Base-by-base conservation (phyloP, 768 basidiomycete species). In the Paxillus ammoniavirescens region DNA sequence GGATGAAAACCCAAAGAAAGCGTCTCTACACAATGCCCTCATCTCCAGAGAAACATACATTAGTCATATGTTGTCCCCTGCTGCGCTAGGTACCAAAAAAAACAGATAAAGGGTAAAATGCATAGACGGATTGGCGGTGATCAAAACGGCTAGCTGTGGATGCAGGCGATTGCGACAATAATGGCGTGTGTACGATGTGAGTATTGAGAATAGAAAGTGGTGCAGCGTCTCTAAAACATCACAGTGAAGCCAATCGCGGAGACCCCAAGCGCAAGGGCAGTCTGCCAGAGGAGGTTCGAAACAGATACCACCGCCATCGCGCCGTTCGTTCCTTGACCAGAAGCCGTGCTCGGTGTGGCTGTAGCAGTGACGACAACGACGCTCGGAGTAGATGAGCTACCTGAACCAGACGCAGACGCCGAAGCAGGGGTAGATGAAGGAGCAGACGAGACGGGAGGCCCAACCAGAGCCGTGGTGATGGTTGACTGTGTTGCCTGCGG, bases 231-330 rank as follows among this genome's bases (percentile, higher is more conserved):
- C 54, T 70, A 68, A 44, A 60, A 52, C 47, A 58, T 31, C 18
- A 50, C 15, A 2, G 26, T 2, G 50, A 69, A 64, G 9, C 60
- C 60, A 35, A 66, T 4, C 3, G 56, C 62, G 28, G 62, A 57
- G 9, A 65, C 33, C n/a, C 47, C 56, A 8, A 69, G 59, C 5
- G 33, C 55, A 17, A 65, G 51, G 42, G 42, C 57, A 15, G 59
- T 52, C 40, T 54, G 64, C 48, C 55, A 54, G 52, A 59, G 23
- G 30, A 56, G 17, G 9, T 17, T 51, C 6, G 56, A 56, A 15
- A 37, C 15, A 14, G 56, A 49, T 17, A 41, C 30, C 9, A 28
- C 53, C 18, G 26, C 31, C 17, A 9, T 41, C 2, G 54, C 68
- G 12, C 51, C 52, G 15, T 55, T 65, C 5, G 42, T n/a, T 7